Evolutionary conservation across 768 basidiomycete genomes (phyloP).

Genomic region (Chalciporus chontae): DNA sequence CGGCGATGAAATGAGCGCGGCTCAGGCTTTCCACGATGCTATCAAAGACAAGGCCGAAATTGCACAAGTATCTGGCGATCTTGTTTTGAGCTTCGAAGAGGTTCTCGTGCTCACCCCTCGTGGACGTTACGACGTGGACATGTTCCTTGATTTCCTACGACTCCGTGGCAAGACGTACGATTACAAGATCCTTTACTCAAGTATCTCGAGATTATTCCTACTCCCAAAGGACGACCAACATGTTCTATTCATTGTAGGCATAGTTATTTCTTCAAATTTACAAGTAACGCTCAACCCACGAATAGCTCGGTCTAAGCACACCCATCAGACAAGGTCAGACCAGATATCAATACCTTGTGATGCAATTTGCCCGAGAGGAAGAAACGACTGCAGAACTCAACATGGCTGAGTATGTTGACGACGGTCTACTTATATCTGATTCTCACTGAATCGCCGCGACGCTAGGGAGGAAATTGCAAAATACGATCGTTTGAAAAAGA

Average conservation of each 20-base stretch:
- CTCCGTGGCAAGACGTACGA: slow-evolving; percentile 99
- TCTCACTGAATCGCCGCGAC: not conserved
- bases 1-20: slow-evolving; percentile 81
- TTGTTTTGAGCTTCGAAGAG: slow-evolving; percentile 93
- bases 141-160: slow-evolving; percentile 93
- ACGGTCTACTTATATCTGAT: not conserved
- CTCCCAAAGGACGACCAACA: slow-evolving; percentile 97
- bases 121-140: slow-evolving; percentile 96
- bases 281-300: slow-evolving; percentile 6
- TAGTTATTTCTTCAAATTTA: not conserved
- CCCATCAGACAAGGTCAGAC: slow-evolving; percentile 99
- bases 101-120: slow-evolving; percentile 92
- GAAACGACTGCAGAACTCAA: slow-evolving; percentile 95
- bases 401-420: slow-evolving; percentile 72
- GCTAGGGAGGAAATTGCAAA: slow-evolving; percentile 71
- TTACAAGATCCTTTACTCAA: slow-evolving; percentile 91
- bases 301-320: slow-evolving; percentile 81
- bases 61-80: slow-evolving; percentile 85
- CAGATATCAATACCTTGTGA: slow-evolving; percentile 94
- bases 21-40: slow-evolving; percentile 93
- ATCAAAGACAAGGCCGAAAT: slow-evolving; percentile 97
- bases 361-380: slow-evolving; percentile 97
- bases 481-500: slow-evolving; percentile 83
- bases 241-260: slow-evolving; percentile 86
- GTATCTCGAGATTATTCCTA: slow-evolving; percentile 85